A percentile compares a stretch with the other conserved stretches of the same genome.
phyloP scores from a whole-genome alignment of 2,329 filamentous ascomycete species.

The Ceratocystis papillata region DNA sequence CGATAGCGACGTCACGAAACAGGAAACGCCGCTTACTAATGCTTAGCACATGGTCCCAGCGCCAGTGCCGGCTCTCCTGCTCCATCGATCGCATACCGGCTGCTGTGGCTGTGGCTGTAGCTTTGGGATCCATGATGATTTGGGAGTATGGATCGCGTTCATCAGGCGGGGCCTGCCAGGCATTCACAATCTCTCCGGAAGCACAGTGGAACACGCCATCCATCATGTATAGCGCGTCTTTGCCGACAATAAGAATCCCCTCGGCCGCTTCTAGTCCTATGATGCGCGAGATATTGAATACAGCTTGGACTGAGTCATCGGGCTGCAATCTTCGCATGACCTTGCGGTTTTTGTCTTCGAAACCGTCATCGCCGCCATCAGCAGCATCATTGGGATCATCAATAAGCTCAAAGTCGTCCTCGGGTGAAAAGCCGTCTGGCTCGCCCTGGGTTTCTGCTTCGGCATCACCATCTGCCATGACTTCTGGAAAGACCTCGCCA shows the following conservation, averaged over 20 bases:
- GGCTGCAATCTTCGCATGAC: conserved; percentile 89
- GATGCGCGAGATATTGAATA: conserved; percentile 91
- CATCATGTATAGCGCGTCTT: conserved; percentile 83
- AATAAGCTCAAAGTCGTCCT: conserved; percentile 92
- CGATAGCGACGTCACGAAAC: conserved; percentile 91
- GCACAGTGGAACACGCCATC: conserved; percentile 93
- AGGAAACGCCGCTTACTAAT: conserved; percentile 92
- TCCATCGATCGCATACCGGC: conserved; percentile 39
- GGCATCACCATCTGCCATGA: not conserved
- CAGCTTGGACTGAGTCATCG: conserved; percentile 82
- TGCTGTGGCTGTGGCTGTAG: conserved; percentile 3
- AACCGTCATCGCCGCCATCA: conserved; percentile 56
- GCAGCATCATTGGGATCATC: conserved; percentile 81
- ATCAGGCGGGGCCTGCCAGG: conserved; percentile 82
- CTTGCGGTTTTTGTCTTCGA: conserved; percentile 96
- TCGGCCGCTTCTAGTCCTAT: conserved; percentile 89
- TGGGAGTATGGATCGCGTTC: conserved; percentile 93
- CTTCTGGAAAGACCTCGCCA: conserved; percentile 15
- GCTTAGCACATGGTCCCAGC: conserved; percentile 87
- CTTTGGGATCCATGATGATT: conserved; percentile 60
- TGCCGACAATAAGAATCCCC: conserved; percentile 84
- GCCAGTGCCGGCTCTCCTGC: conserved; percentile 81
- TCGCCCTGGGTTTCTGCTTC: conserved; percentile 1
- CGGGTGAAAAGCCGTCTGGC: conserved; percentile 34
- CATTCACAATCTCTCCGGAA: conserved; percentile 93